Evolutionary conservation across 495 filamentous ascomycete species (phyloP).

Genomic region (Penicillium canescens): DNA sequence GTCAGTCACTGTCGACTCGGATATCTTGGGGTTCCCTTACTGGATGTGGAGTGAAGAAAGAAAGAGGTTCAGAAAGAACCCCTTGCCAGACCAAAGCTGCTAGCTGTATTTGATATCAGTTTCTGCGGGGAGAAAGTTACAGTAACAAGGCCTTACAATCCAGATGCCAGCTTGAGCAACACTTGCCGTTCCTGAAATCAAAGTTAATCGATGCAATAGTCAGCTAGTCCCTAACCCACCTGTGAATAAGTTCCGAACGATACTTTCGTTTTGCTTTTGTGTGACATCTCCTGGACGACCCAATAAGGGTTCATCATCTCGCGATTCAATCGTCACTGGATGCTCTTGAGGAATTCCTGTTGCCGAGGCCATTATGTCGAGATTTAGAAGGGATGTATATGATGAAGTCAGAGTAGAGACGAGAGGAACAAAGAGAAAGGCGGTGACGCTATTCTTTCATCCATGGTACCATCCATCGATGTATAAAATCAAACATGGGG

Average conservation of each 20-base stretch:
- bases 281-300: slow-evolving; percentile 70
- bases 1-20: not conserved
- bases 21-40: slow-evolving; percentile 34
- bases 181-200: slow-evolving; percentile 60
- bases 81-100: slow-evolving; percentile 70
- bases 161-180: slow-evolving; percentile 68
- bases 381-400: not conserved
- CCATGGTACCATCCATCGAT: no score
- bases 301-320: slow-evolving; percentile 76
- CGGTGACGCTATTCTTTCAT: no score
- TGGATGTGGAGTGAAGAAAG: slow-evolving; percentile 84
- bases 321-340: slow-evolving; percentile 25
- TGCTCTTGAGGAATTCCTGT: slow-evolving; percentile 50
- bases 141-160: slow-evolving; percentile 49
- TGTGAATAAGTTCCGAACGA: slow-evolving; percentile 72
- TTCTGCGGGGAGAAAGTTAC: not conserved
- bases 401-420: no score
- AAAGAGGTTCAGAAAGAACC: slow-evolving; percentile 64
- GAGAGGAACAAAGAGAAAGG: no score
- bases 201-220: not conserved
- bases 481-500: no score
- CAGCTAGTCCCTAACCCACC: slow-evolving; percentile 49
- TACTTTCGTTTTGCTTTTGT: slow-evolving; percentile 60
- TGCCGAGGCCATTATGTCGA: slow-evolving; percentile 51
- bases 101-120: slow-evolving; percentile 50